Base-by-base conservation (phyloP, 140 eudicot genomes). In the Anethum foeniculum region DNA sequence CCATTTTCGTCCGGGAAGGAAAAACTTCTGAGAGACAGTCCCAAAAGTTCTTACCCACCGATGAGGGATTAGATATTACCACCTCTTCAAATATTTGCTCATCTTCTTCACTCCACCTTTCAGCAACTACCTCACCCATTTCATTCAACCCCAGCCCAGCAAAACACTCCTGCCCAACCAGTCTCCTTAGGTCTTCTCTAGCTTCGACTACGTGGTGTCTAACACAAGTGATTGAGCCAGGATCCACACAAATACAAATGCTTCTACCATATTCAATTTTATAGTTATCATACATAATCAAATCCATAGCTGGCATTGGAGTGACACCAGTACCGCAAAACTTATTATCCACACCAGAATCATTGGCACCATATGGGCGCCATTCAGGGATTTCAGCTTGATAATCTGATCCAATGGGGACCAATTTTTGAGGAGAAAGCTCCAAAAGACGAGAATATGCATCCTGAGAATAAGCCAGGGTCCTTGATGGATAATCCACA, bases 341-440 rank as follows among this genome's bases (percentile, higher is more conserved):
- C 32, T 83, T 79, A 23, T 36, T 3, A 47, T 82, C 88, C 71
- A 19, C 82, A 6, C 16, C 84, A 7, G 30, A 80, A 11, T 49
- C n/a, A 18, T 62, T 69, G 41, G 80, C 1, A 39, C 48, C 68
- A 79, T 77, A 71, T 15, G 81, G 75, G 27, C 58, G 14, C 89
- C 88, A 87, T 62, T 85, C 88, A 13, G 97, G 97, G 80, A 92
- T 41, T 18, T 83, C 88, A 51, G 96, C 97, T 86, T 92, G 97
- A 75, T 77, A 85, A 25, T 88, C 87, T 1, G 80, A 84, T 65
- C 97, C 97, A 76, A 92, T 21, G 16, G 88, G 85, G 15, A 90
- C 90, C 80, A 52, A 68, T 79, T 87, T 90, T 76, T 81, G 71
- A 41, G 97, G 93, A 81, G 90, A 82, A 79, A 48, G 75, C 79